Percentiles rank a stretch among this genome's conserved stretches.
Conservation (phyloP, 163 green algal genomes). For the Chlamydomonas reinhardtii region DNA sequence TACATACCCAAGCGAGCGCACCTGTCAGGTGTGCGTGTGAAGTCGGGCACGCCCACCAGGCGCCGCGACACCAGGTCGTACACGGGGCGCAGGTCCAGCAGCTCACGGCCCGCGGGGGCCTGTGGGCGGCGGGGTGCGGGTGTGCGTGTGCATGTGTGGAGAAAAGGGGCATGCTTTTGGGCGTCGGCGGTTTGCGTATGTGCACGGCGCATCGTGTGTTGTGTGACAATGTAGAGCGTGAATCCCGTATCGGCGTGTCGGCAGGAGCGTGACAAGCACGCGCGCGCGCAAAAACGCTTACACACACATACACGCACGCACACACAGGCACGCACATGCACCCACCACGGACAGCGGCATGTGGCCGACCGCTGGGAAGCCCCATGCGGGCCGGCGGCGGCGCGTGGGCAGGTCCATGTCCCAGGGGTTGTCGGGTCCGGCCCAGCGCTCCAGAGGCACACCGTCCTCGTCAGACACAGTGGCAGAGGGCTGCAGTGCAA, state of each 20-base stretch:
- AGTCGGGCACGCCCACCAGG: conserved; percentile 6
- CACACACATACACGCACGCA: too few species aligned
- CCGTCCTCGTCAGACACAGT: conserved; percentile 12
- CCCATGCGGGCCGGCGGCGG: conserved; percentile 29
- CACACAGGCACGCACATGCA: too few species aligned
- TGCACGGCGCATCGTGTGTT: too few species aligned
- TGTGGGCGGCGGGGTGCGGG: background rate
- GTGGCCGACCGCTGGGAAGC: conserved; percentile 19
- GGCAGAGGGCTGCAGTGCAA: background rate
- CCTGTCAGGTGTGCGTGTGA: background rate
- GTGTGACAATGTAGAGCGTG: too few species aligned
- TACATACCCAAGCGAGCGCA: background rate
- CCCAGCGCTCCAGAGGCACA: conserved; percentile 3
- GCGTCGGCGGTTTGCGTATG: too few species aligned
- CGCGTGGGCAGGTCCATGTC: conserved; percentile 25
- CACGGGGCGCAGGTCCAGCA: conserved; percentile 45
- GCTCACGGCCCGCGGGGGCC: conserved; percentile 11
- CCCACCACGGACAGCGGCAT: background rate
- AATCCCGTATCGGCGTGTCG: too few species aligned
- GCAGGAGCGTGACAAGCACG: too few species aligned
- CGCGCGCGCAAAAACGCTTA: too few species aligned
- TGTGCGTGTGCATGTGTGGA: background rate
- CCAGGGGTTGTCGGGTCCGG: conserved; percentile 16
- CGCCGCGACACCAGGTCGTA: conserved; percentile 43
- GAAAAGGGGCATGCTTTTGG: too few species aligned